Percentiles rank a stretch among this genome's conserved stretches.
Conservation (phyloP, 192 early-diverging fungal genomes). For the Podila horticola region DNA sequence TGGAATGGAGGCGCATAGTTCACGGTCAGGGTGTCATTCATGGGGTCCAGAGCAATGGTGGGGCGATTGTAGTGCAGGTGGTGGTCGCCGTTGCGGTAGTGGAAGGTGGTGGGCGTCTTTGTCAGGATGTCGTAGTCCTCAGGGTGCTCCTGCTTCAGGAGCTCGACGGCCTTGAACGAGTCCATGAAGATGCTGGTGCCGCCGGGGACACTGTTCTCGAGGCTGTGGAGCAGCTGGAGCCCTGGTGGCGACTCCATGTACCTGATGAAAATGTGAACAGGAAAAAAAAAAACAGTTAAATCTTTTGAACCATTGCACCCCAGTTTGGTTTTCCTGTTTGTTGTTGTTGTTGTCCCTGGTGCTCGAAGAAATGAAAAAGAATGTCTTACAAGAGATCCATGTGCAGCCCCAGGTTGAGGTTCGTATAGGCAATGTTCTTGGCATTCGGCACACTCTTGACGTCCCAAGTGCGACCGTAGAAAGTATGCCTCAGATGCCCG, state of each 20-base stretch:
- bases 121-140: conserved; percentile 68
- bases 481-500: conserved; percentile 74
- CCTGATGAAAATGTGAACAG: conserved; percentile 47
- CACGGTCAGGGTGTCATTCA: conserved; percentile 59
- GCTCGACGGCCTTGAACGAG: conserved; percentile 72
- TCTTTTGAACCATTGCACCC: not conserved
- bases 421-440: conserved; percentile 89
- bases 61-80: conserved; percentile 76
- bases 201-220: conserved; percentile 81
- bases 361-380: not conserved
- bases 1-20: conserved; percentile 90
- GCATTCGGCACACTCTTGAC: conserved; percentile 79
- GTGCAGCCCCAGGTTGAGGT: conserved; percentile 81
- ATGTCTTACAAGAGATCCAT: conserved; percentile 91
- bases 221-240: conserved; percentile 80
- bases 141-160: conserved; percentile 64
- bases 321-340: too few relatives aligned
- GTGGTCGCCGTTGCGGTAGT: conserved; percentile 83
- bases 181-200: conserved; percentile 82
- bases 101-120: conserved; percentile 76
- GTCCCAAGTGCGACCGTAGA: conserved; percentile 83
- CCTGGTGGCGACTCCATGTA: conserved; percentile 86
- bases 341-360: not conserved
- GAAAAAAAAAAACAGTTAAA: not conserved
- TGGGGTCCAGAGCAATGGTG: conserved; percentile 63